These are phyloP conservation scores for Heritiera fomes DNA, from an alignment of 345 rosid species.

Conservation along the genomic window DNA sequence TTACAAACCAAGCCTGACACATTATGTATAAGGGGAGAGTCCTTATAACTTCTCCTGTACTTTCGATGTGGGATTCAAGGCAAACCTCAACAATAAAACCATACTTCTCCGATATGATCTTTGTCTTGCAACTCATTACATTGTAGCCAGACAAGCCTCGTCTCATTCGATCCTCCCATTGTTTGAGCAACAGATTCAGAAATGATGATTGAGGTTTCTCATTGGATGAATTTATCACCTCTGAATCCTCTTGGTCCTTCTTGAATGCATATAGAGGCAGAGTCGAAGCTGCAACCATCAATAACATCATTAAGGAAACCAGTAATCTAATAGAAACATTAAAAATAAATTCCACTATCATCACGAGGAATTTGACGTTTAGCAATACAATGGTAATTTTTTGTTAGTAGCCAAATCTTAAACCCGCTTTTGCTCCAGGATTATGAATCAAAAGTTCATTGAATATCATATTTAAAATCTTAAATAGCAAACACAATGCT, in stretches of 20 bases:
- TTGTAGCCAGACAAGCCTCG: slow-evolving; percentile 53
- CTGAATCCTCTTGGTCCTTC: slow-evolving; percentile 21
- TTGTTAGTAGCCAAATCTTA: neutral
- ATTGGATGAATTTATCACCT: slow-evolving; percentile 10
- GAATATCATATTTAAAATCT: neutral
- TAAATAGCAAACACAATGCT: neutral
- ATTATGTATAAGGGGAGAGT: too few species aligned
- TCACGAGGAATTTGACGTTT: neutral
- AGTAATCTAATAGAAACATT: slow-evolving; percentile 26
- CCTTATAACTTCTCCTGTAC: too few species aligned
- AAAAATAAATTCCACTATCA: slow-evolving; percentile 1
- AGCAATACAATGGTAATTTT: neutral
- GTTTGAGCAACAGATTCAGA: slow-evolving; percentile 28
- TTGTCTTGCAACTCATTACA: slow-evolving; percentile 50
- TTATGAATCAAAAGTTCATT: neutral
- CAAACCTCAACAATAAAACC: too few species aligned
- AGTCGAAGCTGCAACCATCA: slow-evolving; percentile 34
- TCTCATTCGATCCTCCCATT: slow-evolving; percentile 57
- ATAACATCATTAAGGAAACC: neutral
- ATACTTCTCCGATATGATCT: slow-evolving; percentile 43
- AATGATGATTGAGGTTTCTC: slow-evolving; percentile 14
- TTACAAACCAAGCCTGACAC: too few species aligned
- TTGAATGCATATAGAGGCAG: slow-evolving; percentile 46
- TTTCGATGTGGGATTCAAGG: too few species aligned
- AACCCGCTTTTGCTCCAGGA: neutral